Percentiles rank a stretch among this genome's conserved stretches.
These are phyloP conservation scores for Verticillium nonalfalfae DNA, from an alignment of 2,329 filamentous ascomycete species.

Conservation along the genomic window DNA sequence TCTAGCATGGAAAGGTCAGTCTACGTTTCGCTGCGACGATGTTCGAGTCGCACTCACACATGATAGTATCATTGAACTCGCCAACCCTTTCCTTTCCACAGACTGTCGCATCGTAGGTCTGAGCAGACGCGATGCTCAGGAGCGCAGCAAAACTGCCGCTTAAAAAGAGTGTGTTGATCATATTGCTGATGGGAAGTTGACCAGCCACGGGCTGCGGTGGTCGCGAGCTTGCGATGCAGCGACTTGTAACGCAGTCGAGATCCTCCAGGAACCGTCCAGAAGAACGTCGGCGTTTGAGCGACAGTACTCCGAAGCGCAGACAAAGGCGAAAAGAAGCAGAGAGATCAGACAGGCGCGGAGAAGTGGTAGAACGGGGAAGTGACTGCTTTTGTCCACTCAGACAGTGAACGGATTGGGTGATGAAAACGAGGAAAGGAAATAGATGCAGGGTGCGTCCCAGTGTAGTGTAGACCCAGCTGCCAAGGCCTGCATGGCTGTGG, in stretches of 20 bases:
- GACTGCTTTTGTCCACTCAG: neutral
- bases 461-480: neutral
- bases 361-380: neutral
- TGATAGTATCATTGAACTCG: slow-evolving; percentile 8
- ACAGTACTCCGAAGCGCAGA: neutral
- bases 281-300: neutral
- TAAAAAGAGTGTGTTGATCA: slow-evolving; percentile 9
- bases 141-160: slow-evolving; percentile 7
- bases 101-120: slow-evolving; percentile 19
- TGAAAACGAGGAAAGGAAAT: neutral
- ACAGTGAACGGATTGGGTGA: neutral
- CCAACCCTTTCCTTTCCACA: slow-evolving; percentile 19
- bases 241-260: neutral
- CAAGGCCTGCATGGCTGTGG: neutral
- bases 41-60: slow-evolving; percentile 13
- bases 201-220: neutral
- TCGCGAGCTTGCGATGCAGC: neutral
- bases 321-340: neutral
- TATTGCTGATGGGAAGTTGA: neutral
- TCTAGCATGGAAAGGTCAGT: neutral
- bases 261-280: neutral
- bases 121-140: slow-evolving; percentile 9
- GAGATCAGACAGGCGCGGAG: neutral
- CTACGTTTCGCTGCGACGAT: neutral
- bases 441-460: neutral